These are phyloP conservation scores for Trypanosoma melophagium DNA, from an alignment of 208 protist genomes.

Conservation along the genomic window DNA sequence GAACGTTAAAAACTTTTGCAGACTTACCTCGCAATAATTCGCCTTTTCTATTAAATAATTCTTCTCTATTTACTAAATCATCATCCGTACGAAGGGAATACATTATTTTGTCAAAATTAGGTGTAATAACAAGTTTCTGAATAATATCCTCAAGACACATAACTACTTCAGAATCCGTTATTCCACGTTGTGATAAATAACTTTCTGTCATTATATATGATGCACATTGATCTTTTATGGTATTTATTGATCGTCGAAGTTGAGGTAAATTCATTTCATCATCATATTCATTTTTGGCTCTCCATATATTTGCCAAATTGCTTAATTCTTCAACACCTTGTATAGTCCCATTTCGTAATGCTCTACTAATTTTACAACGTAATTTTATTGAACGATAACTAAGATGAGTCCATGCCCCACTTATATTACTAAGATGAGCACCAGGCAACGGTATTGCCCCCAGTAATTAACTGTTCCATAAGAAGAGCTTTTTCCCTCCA, in stretches of 20 bases:
- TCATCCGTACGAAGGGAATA: conserved; percentile 12
- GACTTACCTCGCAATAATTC: conserved; percentile 14
- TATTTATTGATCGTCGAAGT: conserved; percentile 2
- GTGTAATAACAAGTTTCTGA: conserved; percentile 19
- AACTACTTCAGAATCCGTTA: neutral
- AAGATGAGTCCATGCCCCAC: neutral
- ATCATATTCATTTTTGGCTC: conserved; percentile 3
- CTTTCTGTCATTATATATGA: conserved; percentile 3
- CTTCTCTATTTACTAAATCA: conserved; percentile 1
- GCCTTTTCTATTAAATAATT: conserved; percentile 13
- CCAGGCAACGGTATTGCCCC: conserved; percentile 21
- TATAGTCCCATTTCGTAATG: conserved; percentile 1
- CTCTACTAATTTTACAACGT: conserved; percentile 5
- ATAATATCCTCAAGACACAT: conserved; percentile 23
- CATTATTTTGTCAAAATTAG: conserved; percentile 27
- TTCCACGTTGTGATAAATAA: neutral
- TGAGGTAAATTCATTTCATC: conserved; percentile 13
- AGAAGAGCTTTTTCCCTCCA: neutral
- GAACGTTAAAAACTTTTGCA: conserved; percentile 20
- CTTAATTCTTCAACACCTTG: conserved; percentile 9
- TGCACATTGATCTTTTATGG: conserved; percentile 4
- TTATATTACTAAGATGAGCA: neutral
- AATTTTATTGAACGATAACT: conserved; percentile 4
- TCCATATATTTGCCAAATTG: conserved; percentile 1
- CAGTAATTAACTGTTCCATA: conserved; percentile 14